Conservation (phyloP, 1,139 yeast species). For the Geotrichum europaeum region DNA sequence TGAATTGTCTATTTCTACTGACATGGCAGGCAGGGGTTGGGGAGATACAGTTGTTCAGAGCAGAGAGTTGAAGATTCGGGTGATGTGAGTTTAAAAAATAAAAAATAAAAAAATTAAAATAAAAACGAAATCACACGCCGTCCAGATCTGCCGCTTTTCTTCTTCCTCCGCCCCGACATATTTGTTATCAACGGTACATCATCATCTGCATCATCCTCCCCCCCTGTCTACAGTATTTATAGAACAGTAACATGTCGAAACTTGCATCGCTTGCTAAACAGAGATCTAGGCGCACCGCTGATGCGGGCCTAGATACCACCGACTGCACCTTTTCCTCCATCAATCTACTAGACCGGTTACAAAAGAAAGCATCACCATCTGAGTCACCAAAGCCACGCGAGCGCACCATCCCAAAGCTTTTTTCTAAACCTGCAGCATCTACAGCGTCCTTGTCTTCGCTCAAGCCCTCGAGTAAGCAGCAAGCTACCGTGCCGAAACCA, state of each 20-base stretch:
- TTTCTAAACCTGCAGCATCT: conserved; percentile 2
- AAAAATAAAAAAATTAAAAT: not conserved
- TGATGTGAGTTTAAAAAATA: not conserved
- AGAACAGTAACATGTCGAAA: conserved; percentile 13
- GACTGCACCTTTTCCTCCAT: conserved; percentile 12
- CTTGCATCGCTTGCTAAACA: conserved; percentile 17
- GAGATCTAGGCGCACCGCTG: conserved; percentile 13
- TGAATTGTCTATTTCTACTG: not conserved
- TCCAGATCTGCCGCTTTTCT: not conserved
- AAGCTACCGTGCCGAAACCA: not conserved
- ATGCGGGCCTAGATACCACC: conserved; percentile 2
- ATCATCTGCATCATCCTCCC: not conserved
- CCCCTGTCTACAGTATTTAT: not conserved
- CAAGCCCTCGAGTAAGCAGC: not conserved
- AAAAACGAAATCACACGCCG: not conserved
- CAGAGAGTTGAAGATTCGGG: not conserved
- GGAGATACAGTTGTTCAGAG: not conserved
- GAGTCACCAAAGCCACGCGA: not conserved
- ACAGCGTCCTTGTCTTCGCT: not conserved
- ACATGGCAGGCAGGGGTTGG: not conserved
- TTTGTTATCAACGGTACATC: not conserved
- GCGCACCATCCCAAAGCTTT: conserved; percentile 2
- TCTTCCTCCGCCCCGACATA: not conserved
- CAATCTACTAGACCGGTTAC: conserved; percentile 11
- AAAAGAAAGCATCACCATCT: not conserved